Evolutionary conservation across 768 basidiomycete genomes (phyloP).

Genomic region (Saitozyma sp.): DNA sequence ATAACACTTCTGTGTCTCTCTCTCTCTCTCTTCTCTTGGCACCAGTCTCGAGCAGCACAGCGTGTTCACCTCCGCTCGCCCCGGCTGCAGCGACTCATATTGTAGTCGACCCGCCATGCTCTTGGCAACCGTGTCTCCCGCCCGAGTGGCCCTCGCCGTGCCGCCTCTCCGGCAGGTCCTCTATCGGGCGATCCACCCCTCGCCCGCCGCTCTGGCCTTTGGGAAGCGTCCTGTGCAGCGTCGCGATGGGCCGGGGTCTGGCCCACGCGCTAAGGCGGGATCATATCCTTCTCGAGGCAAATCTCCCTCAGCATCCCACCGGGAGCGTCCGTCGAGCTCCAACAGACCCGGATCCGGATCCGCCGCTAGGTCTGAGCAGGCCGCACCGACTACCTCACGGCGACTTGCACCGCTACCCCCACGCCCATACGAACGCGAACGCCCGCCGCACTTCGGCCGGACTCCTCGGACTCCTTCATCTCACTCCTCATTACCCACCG

Average conservation of each 20-base stretch:
- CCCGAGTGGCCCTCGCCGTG: constrained; percentile 9
- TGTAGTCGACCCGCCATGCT: neutral
- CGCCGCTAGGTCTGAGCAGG: neutral
- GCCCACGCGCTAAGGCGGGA: too few relatives aligned
- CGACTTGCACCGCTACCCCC: constrained; percentile 9
- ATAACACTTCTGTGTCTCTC: neutral
- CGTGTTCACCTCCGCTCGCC: too few relatives aligned
- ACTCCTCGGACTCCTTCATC: too few relatives aligned
- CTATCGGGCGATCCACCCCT: constrained; percentile 20
- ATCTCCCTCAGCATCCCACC: too few relatives aligned
- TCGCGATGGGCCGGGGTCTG: too few relatives aligned
- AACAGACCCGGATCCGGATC: too few relatives aligned
- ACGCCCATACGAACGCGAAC: neutral
- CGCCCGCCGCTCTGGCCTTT: neutral
- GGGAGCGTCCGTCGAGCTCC: too few relatives aligned
- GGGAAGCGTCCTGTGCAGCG: too few relatives aligned
- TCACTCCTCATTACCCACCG: constrained; percentile 6
- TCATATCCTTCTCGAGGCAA: too few relatives aligned
- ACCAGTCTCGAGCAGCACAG: neutral
- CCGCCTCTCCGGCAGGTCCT: constrained; percentile 24
- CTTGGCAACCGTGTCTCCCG: neutral
- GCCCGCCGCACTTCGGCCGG: neutral
- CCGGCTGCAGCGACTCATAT: too few relatives aligned
- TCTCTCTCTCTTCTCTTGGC: neutral
- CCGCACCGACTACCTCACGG: constrained; percentile 10